Conservation (phyloP, 768 basidiomycete genomes). For the Termitomyces eurrhizus region DNA sequence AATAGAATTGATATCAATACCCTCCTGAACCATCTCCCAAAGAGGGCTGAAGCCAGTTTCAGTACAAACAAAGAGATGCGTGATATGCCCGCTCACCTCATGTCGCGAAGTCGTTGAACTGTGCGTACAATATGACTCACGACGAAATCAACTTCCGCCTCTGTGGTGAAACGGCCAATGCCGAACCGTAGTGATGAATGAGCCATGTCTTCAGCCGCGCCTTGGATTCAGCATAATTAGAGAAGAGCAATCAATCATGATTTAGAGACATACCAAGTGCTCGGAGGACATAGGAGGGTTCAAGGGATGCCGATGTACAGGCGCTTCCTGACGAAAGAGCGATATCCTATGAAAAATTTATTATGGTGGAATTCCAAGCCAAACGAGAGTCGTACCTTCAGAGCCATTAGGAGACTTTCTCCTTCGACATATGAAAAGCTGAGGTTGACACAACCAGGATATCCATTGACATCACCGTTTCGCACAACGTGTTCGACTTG, state of each 20-base stretch:
- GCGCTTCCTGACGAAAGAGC: constrained; percentile 98
- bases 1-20: constrained; percentile 92
- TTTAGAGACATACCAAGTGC: constrained; percentile 63
- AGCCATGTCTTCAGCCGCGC: constrained; percentile 98
- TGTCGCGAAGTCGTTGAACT: constrained; percentile 87
- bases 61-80: constrained; percentile 6
- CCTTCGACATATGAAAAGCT: constrained; percentile 97
- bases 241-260: neutral
- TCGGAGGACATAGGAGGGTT: constrained; percentile 96
- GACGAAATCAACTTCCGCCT: constrained; percentile 95
- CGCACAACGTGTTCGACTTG: constrained; percentile 89
- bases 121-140: constrained; percentile 81
- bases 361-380: constrained; percentile 5
- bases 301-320: constrained; percentile 96
- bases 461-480: constrained; percentile 90
- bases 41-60: constrained; percentile 56
- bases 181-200: constrained; percentile 98
- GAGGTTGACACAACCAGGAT: constrained; percentile 94
- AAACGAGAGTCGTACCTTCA: constrained; percentile 60
- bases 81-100: constrained; percentile 57
- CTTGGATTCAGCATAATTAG: constrained; percentile 29
- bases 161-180: constrained; percentile 96
- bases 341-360: constrained; percentile 59
- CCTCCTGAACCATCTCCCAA: constrained; percentile 99
- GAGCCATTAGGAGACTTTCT: constrained; percentile 94